These are phyloP conservation scores for Omphalea diandra DNA, from an alignment of 441 rosid species.

Conservation along the genomic window DNA sequence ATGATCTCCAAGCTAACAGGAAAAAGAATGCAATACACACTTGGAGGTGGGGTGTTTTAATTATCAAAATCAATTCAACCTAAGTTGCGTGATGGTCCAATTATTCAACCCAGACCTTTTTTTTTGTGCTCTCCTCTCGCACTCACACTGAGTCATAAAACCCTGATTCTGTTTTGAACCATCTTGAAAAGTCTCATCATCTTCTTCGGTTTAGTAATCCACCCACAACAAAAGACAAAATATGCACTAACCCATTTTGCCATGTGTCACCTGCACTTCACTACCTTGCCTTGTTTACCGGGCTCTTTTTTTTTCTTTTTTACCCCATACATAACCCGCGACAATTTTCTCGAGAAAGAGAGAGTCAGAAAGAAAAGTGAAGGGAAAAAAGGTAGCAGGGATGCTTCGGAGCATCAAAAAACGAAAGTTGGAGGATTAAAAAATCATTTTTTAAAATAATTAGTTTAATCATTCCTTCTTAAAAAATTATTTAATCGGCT, in stretches of 20 bases:
- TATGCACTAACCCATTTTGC: constrained; percentile 6
- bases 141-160: background rate
- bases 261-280: constrained; percentile 18
- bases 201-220: constrained; percentile 1
- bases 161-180: background rate
- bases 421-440: background rate
- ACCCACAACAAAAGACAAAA: background rate
- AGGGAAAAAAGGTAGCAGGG: background rate
- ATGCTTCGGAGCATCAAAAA: background rate
- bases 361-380: too few relatives aligned
- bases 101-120: background rate
- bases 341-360: constrained; percentile 7
- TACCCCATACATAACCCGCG: constrained; percentile 11
- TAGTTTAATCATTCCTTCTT: too few relatives aligned
- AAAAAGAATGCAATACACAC: background rate
- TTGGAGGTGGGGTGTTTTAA: background rate
- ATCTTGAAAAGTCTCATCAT: constrained; percentile 18
- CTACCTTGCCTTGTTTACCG: constrained; percentile 28
- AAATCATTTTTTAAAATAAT: background rate
- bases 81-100: background rate
- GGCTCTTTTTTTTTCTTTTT: constrained; percentile 4
- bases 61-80: background rate
- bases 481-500: too few relatives aligned
- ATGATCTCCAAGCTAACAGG: background rate
- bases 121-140: constrained; percentile 7